Evolutionary conservation across 257 asterid species (phyloP).

Genomic region (Parsonsia alboflavescens): DNA sequence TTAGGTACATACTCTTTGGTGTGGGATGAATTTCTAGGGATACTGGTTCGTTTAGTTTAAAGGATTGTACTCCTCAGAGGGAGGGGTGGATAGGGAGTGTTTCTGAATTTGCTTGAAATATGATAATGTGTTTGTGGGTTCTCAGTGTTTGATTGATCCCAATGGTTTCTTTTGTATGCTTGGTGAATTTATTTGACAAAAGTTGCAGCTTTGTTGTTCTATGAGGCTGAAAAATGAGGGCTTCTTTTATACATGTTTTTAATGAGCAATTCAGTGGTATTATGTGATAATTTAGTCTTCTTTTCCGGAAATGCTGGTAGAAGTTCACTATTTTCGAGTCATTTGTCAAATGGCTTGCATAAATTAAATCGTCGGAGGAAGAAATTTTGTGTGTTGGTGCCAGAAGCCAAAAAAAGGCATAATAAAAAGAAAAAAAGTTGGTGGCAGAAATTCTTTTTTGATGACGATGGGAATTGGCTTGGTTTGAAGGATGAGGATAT

Average conservation of each 20-base stretch:
- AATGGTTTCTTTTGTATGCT: slow-evolving; percentile 26
- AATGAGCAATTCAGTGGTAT: slow-evolving; percentile 84
- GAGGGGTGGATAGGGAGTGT: slow-evolving; percentile 5
- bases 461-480: slow-evolving; percentile 85
- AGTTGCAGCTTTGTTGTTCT: slow-evolving; percentile 37
- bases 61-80: slow-evolving; percentile 7
- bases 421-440: slow-evolving; percentile 52
- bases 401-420: slow-evolving; percentile 63
- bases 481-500: slow-evolving; percentile 77
- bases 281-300: slow-evolving; percentile 50
- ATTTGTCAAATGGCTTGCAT: slow-evolving; percentile 25
- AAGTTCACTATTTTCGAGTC: slow-evolving; percentile 27
- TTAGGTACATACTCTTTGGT: not conserved
- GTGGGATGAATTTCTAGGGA: not conserved
- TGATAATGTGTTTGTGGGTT: slow-evolving; percentile 34
- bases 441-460: slow-evolving; percentile 81
- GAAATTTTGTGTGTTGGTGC: slow-evolving; percentile 43
- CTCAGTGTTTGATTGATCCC: slow-evolving; percentile 27
- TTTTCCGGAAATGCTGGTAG: slow-evolving; percentile 27
- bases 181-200: slow-evolving; percentile 26
- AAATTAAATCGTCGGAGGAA: slow-evolving; percentile 41
- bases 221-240: slow-evolving; percentile 69
- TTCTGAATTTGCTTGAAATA: slow-evolving; percentile 18
- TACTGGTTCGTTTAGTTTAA: not conserved
- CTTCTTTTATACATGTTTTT: slow-evolving; percentile 45